Evolutionary conservation across 2,329 filamentous ascomycete species (phyloP).

Genomic region (Aspergillus brasiliensis): DNA sequence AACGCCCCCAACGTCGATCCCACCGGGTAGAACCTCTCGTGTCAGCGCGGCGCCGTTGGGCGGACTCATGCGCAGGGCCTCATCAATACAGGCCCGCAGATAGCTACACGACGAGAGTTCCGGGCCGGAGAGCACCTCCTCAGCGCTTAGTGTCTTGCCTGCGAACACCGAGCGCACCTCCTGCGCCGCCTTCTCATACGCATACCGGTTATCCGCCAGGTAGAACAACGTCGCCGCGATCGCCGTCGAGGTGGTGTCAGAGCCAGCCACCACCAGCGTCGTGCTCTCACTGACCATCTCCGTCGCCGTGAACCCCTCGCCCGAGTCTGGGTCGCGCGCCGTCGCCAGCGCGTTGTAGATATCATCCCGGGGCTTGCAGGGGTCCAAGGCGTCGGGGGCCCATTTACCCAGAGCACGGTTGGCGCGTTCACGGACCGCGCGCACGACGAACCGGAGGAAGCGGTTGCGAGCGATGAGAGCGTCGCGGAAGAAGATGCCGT

Average conservation of each 20-base stretch:
- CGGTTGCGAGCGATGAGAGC: slow-evolving; percentile 48
- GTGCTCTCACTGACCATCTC: background rate
- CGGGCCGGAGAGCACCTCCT: background rate
- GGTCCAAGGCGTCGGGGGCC: background rate
- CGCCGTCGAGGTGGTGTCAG: background rate
- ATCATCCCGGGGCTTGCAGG: background rate
- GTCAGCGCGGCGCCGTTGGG: background rate
- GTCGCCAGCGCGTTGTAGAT: background rate
- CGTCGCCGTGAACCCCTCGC: background rate
- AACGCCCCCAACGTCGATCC: background rate
- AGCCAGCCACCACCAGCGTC: background rate
- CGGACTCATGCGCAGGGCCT: background rate
- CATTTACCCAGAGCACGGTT: background rate
- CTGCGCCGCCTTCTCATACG: background rate
- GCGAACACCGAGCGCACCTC: background rate
- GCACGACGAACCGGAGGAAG: slow-evolving; percentile 29
- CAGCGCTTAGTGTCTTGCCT: background rate
- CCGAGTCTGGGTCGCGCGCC: background rate
- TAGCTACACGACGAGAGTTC: background rate
- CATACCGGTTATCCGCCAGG: background rate
- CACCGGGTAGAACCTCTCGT: background rate
- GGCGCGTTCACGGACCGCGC: background rate
- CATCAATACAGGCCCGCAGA: background rate
- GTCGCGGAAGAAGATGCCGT: slow-evolving; percentile 11
- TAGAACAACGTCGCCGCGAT: background rate